Evolutionary conservation across 2,329 filamentous ascomycete species (phyloP), one percentile per base, ranked within the genome.

Genomic region (Calycina marina): DNA sequence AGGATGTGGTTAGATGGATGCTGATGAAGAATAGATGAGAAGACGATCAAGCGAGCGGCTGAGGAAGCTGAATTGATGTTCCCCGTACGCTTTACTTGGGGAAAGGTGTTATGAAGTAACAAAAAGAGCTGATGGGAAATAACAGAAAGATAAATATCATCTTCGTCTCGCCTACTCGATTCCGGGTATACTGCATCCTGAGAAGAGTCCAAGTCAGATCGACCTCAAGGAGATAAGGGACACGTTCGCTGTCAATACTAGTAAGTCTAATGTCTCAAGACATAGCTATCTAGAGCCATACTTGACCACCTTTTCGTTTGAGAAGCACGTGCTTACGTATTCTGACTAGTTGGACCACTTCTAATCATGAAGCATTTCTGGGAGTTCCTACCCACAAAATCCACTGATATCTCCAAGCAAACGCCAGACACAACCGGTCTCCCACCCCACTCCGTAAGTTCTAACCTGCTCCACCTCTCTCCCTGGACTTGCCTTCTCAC

Each of bases 321-420:
- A 9, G 8, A n/a, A 22, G 20, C 20, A n/a, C 20, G 8, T 22
- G 20, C 20, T 22, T 6, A 22, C 18, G 6, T n/a, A n/a, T 6
- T 6, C n/a, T n/a, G 6, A 22, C 6, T 22, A 22, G 18, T 90
- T 2, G 81, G 80, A 0, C 79, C 80, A 1, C 60, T 90, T 48
- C 60, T 90, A 33, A 63, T 88, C 35, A 68, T 82, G 49, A 90
- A 90, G 55, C 72, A 84, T 54, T 81, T 90, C 45, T 62, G 63
- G 0, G 58, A 59, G 0, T 77, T 86, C 46, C 60, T 90, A 3
- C 81, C 82, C 1, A 65, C 60, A 11, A 74, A 69, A 42, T 52
- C 60, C 4, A 61, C 63, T 0, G 40, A 53, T 4, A 42, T 65
- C 10, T 25, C 40, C 12, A 9, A 32, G 4, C 13, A 30, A 16